Base-by-base conservation (phyloP, 441 rosid genomes). In the Jatropha podagrica region DNA sequence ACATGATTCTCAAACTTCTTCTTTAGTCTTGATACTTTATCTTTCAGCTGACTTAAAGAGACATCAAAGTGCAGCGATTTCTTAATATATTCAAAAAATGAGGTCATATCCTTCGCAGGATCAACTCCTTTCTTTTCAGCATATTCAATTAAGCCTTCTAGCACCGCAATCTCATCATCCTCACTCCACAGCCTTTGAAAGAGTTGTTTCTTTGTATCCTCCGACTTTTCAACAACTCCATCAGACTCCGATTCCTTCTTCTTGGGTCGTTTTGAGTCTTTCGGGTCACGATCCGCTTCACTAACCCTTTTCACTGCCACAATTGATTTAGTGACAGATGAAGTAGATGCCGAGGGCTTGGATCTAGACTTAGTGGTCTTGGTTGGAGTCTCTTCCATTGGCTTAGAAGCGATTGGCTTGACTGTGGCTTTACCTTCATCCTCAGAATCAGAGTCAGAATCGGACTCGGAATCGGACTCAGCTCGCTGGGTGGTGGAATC, bases 121-220 rank as follows among this genome's bases (percentile, higher is more conserved):
- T 86, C 85, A 17, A 71, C 14, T 0, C 86, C 86, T 38, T 60
- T 84, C 63, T 65, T 74, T 1, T 76, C 80, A 13, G 54, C 48
- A 40, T 73, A 88, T 8, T 88, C 85, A 27, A 79, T 59, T 70
- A 86, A 77, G 41, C 88, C 91, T 66, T 80, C 72, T 68, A 86
- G 49, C 7, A 86, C 60, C 2, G 79, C 80, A 41, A 88, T 74
- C 75, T 86, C 89, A 78, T 86, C 89, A 1, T 79, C 83, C 55
- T 84, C 89, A 27, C 80, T 85, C 71, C 86, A 65, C 0, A 73
- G 60, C 37, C 68, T 23, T 62, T 73, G 68, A 62, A 73, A 73
- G 2, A 62, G 59, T 9, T 48, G 68, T 18, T 73, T 73, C 76
- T 62, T 73, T 5, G 13, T 52, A 63, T 73, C 75, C 68, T 72